phyloP scores from a whole-genome alignment of 2,329 filamentous ascomycete species.

The Chrysoporthe puriensis region DNA sequence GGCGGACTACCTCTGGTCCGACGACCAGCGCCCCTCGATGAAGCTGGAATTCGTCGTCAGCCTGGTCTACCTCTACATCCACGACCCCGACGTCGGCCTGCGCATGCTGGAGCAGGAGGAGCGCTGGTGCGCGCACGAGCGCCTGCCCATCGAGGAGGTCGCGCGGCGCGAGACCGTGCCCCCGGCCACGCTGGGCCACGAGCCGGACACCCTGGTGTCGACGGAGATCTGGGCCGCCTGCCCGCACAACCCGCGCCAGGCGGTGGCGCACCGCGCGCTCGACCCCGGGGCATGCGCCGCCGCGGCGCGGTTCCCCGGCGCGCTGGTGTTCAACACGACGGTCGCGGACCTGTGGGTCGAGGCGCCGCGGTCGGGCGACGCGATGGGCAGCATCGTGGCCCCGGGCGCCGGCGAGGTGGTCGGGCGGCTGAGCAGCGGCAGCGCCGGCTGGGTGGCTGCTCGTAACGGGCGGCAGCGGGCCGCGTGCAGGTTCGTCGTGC shows the following conservation, averaged over 20 bases:
- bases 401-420: constrained; percentile 3
- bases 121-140: not conserved
- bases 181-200: not conserved
- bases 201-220: not conserved
- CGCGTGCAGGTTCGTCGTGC: not conserved
- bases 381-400: constrained; percentile 1
- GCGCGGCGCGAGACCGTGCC: not conserved
- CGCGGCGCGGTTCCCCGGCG: not conserved
- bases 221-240: constrained; percentile 1
- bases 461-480: not conserved
- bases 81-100: constrained; percentile 1
- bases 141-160: not conserved
- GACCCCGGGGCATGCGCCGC: constrained; percentile 3
- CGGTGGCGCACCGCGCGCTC: constrained; percentile 7
- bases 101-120: constrained; percentile 4
- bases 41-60: not conserved
- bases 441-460: not conserved
- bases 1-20: constrained; percentile 4
- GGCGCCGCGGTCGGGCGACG: not conserved
- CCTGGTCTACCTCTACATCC: constrained; percentile 3
- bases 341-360: constrained; percentile 8
- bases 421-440: not conserved
- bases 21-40: not conserved
- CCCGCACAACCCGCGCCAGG: not conserved
- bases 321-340: constrained; percentile 10